These are phyloP conservation scores for Sporothrix protearum DNA, from an alignment of 2,329 filamentous ascomycete species.

Conservation along the genomic window DNA sequence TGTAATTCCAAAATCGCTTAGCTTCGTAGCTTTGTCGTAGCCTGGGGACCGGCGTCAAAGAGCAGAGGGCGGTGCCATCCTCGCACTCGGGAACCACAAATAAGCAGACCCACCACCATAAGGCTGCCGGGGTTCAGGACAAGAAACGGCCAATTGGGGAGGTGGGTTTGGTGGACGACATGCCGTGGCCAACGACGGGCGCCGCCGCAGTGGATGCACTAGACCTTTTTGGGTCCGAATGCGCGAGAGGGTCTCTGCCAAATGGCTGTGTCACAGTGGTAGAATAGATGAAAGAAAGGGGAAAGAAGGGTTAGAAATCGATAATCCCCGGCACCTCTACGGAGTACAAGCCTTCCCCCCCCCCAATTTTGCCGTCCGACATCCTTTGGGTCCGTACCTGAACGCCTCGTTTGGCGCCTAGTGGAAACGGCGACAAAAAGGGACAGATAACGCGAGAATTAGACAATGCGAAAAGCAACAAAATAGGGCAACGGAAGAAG, in stretches of 20 bases:
- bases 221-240: slow-evolving; percentile 21
- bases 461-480: too few species aligned
- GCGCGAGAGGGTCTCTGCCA: background rate
- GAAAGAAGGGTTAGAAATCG: background rate
- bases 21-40: background rate
- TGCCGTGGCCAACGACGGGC: background rate
- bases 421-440: background rate
- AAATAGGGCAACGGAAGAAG: background rate
- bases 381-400: too few species aligned
- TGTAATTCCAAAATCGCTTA: background rate
- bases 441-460: background rate
- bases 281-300: too few species aligned
- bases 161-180: background rate
- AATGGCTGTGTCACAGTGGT: too few species aligned
- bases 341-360: too few species aligned
- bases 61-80: background rate
- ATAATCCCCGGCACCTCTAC: background rate
- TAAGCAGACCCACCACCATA: background rate
- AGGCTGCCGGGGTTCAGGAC: background rate
- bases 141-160: background rate
- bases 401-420: background rate
- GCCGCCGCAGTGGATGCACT: background rate
- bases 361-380: background rate
- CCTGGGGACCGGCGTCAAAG: background rate
- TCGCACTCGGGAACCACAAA: background rate